Percentiles rank a stretch among this genome's conserved stretches.
phyloP scores from a whole-genome alignment of 179 eudicot genomes.

The Beta macrorhiza region DNA sequence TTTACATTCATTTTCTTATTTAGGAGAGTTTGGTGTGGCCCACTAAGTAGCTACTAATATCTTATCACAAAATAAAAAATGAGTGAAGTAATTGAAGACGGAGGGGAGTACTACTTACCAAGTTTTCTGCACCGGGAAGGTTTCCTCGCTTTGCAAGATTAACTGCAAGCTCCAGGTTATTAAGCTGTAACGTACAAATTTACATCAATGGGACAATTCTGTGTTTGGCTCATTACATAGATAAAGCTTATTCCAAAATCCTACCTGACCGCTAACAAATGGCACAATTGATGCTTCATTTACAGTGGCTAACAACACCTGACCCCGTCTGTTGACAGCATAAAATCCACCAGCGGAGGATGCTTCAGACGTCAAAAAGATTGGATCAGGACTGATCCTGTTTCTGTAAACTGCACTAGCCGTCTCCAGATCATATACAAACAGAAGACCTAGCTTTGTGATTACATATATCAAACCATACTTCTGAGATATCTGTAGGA shows the following conservation, averaged over 20 bases:
- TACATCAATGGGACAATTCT: background rate
- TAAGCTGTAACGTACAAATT: conserved; percentile 50
- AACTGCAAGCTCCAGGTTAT: conserved; percentile 92
- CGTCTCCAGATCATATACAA: conserved; percentile 91
- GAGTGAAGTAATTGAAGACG: too few relatives aligned
- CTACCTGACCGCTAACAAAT: conserved; percentile 89
- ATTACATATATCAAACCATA: conserved; percentile 83
- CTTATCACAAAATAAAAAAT: too few relatives aligned
- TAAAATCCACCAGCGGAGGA: conserved; percentile 86
- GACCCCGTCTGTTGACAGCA: conserved; percentile 89
- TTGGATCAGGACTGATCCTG: conserved; percentile 96
- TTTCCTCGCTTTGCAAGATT: conserved; percentile 93
- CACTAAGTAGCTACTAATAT: too few relatives aligned
- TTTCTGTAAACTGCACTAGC: conserved; percentile 93
- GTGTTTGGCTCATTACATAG: background rate
- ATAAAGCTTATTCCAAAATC: background rate
- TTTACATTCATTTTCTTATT: too few relatives aligned
- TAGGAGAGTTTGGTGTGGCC: too few relatives aligned
- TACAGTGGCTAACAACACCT: conserved; percentile 87
- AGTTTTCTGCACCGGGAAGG: conserved; percentile 90
- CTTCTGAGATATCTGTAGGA: conserved; percentile 76
- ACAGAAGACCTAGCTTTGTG: conserved; percentile 92
- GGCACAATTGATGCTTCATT: conserved; percentile 87
- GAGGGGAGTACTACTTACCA: conserved; percentile 40
- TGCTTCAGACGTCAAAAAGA: conserved; percentile 89